phyloP scores from a whole-genome alignment of 2,329 filamentous ascomycete species.

The Cercospora janseana region DNA sequence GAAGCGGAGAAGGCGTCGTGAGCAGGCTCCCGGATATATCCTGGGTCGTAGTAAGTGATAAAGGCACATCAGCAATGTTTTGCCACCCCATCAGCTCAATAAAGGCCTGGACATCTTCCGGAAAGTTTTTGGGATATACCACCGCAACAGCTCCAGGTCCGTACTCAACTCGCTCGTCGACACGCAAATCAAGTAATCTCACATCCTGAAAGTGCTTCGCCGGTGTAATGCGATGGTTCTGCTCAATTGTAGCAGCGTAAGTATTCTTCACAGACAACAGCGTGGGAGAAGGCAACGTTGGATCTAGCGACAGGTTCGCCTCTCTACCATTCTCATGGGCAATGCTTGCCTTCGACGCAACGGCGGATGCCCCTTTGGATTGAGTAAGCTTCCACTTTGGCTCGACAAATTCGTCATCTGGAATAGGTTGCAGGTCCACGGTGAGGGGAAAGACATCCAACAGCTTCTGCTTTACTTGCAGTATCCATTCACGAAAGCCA shows the following conservation, averaged over 20 bases:
- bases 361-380: too few species aligned
- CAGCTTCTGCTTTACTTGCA: constrained; percentile 64
- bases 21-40: constrained; percentile 24
- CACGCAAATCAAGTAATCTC: constrained; percentile 66
- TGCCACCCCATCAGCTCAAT: constrained; percentile 79
- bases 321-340: too few species aligned
- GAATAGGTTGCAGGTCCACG: constrained; percentile 64
- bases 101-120: constrained; percentile 73
- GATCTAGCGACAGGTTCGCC: not conserved
- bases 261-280: constrained; percentile 59
- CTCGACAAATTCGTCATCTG: constrained; percentile 69
- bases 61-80: constrained; percentile 64
- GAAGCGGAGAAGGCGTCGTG: constrained; percentile 40
- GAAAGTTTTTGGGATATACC: constrained; percentile 84
- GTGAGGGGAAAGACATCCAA: constrained; percentile 68
- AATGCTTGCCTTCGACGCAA: too few species aligned
- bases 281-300: constrained; percentile 40
- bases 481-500: constrained; percentile 38
- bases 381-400: constrained; percentile 71
- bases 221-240: constrained; percentile 75
- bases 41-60: constrained; percentile 53
- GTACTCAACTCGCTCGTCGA: constrained; percentile 49
- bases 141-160: constrained; percentile 75
- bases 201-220: constrained; percentile 88
- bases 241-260: constrained; percentile 57